Conservation (phyloP, 257 asterid species). For the Primulina huaijiensis region DNA sequence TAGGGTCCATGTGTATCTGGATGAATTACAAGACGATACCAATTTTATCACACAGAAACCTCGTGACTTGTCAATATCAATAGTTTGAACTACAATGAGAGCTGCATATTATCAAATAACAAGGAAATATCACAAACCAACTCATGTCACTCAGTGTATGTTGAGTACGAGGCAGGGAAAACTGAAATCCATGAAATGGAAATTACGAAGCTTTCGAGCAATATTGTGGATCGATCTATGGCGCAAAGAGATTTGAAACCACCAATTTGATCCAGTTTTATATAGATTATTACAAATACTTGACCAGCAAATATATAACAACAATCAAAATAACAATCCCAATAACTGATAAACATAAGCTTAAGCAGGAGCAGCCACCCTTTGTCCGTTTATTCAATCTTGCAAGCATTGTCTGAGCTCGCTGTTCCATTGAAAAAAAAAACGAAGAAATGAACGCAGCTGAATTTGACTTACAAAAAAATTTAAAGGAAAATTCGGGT, state of each 20-base stretch:
- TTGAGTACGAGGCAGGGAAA: not conserved
- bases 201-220: slow-evolving; percentile 3
- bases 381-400: slow-evolving; percentile 67
- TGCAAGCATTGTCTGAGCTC: slow-evolving; percentile 79
- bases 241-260: slow-evolving; percentile 12
- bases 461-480: not conserved
- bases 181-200: not conserved
- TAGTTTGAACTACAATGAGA: not conserved
- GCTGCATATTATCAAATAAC: not conserved
- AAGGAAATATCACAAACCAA: not conserved
- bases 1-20: too few species aligned
- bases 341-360: slow-evolving; percentile 56
- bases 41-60: not conserved
- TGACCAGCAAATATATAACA: slow-evolving; percentile 64
- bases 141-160: too few species aligned
- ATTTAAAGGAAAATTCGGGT: not conserved
- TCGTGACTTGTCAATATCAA: not conserved
- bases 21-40: too few species aligned
- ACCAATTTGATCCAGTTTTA: not conserved
- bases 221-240: not conserved
- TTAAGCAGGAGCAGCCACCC: slow-evolving; percentile 91
- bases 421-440: slow-evolving; percentile 33
- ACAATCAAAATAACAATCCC: slow-evolving; percentile 63
- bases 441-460: slow-evolving; percentile 5
- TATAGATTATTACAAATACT: slow-evolving; percentile 49